A percentile compares a stretch with the other conserved stretches of the same genome.
These are phyloP conservation scores for Exophiala aquamarina DNA, from an alignment of 2,329 filamentous ascomycete genomes.

Conservation along the genomic window DNA sequence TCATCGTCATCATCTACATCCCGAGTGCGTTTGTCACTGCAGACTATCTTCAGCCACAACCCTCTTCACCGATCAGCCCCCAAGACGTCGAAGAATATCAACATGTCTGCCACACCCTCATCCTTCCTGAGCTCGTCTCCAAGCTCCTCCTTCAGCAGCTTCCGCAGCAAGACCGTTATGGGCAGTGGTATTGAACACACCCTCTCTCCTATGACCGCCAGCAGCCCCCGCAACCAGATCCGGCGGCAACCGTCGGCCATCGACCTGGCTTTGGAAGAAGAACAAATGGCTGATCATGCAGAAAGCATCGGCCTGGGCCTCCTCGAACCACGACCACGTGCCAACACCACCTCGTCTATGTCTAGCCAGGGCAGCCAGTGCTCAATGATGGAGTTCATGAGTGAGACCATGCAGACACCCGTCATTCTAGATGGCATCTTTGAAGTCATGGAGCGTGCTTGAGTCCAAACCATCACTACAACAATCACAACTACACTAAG, in stretches of 20 bases:
- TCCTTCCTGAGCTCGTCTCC: slow-evolving; percentile 29
- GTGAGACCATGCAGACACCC: slow-evolving; percentile 17
- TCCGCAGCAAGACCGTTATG: slow-evolving; percentile 28
- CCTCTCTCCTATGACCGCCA: slow-evolving; percentile 5
- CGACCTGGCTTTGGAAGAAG: slow-evolving; percentile 44
- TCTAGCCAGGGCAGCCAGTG: slow-evolving; percentile 10
- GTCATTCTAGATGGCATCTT: slow-evolving; percentile 49
- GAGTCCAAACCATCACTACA: too few species aligned
- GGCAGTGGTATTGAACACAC: slow-evolving; percentile 33
- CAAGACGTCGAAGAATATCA: slow-evolving; percentile 10
- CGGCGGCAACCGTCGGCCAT: slow-evolving; percentile 44
- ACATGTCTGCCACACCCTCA: slow-evolving; percentile 13
- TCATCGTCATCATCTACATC: slow-evolving; percentile 19
- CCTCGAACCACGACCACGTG: slow-evolving; percentile 43
- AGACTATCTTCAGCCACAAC: slow-evolving; percentile 23
- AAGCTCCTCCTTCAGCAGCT: slow-evolving; percentile 32
- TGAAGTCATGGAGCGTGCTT: slow-evolving; percentile 43
- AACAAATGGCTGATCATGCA: slow-evolving; percentile 39
- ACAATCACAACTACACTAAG: too few species aligned
- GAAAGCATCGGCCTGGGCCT: slow-evolving; percentile 43
- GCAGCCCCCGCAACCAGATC: slow-evolving; percentile 31
- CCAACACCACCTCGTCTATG: slow-evolving; percentile 23
- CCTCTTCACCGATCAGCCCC: slow-evolving; percentile 9
- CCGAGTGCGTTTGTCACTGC: slow-evolving; percentile 18
- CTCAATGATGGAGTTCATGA: slow-evolving; percentile 23